Evolutionary conservation across 2,329 filamentous ascomycete genomes (phyloP), one percentile per base, ranked within the genome.

Genomic region (Nemania diffusa): DNA sequence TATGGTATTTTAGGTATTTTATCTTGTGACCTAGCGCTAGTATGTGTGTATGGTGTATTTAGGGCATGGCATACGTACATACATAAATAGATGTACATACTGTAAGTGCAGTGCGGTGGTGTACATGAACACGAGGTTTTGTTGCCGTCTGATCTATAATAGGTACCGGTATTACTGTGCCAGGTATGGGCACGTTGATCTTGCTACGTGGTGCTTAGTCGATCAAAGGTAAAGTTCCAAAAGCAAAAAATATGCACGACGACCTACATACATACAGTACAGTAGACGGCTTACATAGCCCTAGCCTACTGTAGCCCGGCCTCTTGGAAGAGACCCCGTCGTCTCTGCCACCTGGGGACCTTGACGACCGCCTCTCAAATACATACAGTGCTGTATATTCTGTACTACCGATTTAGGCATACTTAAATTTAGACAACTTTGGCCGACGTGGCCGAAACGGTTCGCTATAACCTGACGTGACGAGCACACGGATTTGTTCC

Each of bases 121-220:
- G 15, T 17, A 53, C 50, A 53, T 34, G 27, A 17, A 53, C 52
- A 22, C 32, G n/a, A 52, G 32, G 37, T 44, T 55, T 48, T 51
- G 60, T 26, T 40, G 11, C 59, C n/a, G 51, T 58, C 57, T 55
- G 37, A 26, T 37, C 57, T 34, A n/a, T 46, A 32, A 32, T 32
- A 22, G 29, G 29, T 3, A 9, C 13, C 11, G 20, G 24, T 26
- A 13, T 50, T 32, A 53, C 50, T 29, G 50, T 32, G n/a, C 40
- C n/a, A n/a, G 17, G 53, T 24, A 57, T 15, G 40, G n/a, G n/a
- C 42, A 50, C 29, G 56, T 44, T 24, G 20, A 44, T 62, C 51
- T 52, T 46, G 7, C 51, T 50, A 64, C 61, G 51, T 55, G 52
- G 51, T 46, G 61, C 56, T 53, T 60, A 40, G 48, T 32, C 24